phyloP scores from a whole-genome alignment of 1,284 basidiomycete genomes.

The Cryptococcus amylolentus region DNA sequence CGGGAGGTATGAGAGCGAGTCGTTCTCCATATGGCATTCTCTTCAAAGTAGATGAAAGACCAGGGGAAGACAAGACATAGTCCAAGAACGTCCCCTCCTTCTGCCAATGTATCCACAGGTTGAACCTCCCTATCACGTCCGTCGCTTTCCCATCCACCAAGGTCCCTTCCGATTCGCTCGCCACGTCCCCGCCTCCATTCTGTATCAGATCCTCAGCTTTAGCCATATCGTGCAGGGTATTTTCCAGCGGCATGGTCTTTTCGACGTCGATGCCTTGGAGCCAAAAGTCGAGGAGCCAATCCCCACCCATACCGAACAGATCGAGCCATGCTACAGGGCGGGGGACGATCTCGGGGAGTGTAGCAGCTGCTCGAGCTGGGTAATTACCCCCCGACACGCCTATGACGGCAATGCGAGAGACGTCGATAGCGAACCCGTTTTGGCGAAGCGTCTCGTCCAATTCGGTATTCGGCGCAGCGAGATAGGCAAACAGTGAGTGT shows the following conservation, averaged over 20 bases:
- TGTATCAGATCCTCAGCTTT: neutral
- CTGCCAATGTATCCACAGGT: conserved; percentile 3
- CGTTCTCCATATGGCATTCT: conserved; percentile 3
- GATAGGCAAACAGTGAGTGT: conserved; percentile 8
- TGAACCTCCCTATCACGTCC: conserved; percentile 1
- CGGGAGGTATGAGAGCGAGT: conserved; percentile 1
- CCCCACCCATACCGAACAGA: conserved; percentile 7
- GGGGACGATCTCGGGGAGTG: conserved; percentile 2
- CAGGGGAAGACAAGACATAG: conserved; percentile 6
- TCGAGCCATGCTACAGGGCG: conserved; percentile 6
- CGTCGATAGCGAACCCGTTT: neutral
- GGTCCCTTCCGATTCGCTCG: neutral
- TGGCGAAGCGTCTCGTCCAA: neutral
- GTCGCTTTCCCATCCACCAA: neutral
- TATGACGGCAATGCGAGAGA: conserved; percentile 3
- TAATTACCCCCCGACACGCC: conserved; percentile 14
- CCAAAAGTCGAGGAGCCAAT: conserved; percentile 13
- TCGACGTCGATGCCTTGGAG: neutral
- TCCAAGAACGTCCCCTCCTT: conserved; percentile 8
- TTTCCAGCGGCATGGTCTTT: neutral
- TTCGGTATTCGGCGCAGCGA: conserved; percentile 3
- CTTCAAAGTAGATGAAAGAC: conserved; percentile 1
- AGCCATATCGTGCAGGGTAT: neutral
- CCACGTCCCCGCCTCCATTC: neutral
- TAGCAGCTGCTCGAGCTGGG: conserved; percentile 8